Base-by-base conservation (phyloP, 257 asterid genomes). In the Solanum microdontum region DNA sequence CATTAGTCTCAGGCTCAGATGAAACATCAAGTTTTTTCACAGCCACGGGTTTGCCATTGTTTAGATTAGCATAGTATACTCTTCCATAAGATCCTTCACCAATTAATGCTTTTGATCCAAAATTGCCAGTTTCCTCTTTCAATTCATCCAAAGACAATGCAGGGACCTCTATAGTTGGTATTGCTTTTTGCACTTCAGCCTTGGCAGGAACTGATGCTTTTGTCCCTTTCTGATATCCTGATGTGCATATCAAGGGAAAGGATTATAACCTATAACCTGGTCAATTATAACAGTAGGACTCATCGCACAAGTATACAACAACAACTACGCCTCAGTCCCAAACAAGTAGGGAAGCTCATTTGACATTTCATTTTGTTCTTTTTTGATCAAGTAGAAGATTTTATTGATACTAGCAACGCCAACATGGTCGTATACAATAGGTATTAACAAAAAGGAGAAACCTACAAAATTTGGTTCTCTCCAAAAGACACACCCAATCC, bases 21-120 rank as follows among this genome's bases (percentile, higher is more conserved):
- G 99, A 92, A 83, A 94, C 98, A 83, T 96, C 99, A 89, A 96
- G 98, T 91, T 96, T 96, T 92, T 96, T 95, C 87, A 96, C 96
- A 83, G 98, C 99, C 87, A 95, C 96, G 69, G 95, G 93, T 83
- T 94, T 94, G 66, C 97, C 98, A 90, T 72, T 45, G 34, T 28
- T 86, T 73, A 73, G 69, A 32, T 86, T 86, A 14, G 88, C 84
- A 72, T 70, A 86, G 84, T 86, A 86, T 33, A 86, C 88, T 86
- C 88, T 86, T 28, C 88, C 88, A 12, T 48, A 73, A 45, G 88
- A 86, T 45, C 88, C 88, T 72, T 86, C 88, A 30, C 84, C 88
- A 73, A 86, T 51, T 72, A 86, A 73, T 45, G 88, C 88, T 60
- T 86, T 86, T 11, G 88, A 86, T 48, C 88, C 88, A 73, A 86